Evolutionary conservation across 2,329 filamentous ascomycete genomes (phyloP).

Genomic region (Fusarium sp.): DNA sequence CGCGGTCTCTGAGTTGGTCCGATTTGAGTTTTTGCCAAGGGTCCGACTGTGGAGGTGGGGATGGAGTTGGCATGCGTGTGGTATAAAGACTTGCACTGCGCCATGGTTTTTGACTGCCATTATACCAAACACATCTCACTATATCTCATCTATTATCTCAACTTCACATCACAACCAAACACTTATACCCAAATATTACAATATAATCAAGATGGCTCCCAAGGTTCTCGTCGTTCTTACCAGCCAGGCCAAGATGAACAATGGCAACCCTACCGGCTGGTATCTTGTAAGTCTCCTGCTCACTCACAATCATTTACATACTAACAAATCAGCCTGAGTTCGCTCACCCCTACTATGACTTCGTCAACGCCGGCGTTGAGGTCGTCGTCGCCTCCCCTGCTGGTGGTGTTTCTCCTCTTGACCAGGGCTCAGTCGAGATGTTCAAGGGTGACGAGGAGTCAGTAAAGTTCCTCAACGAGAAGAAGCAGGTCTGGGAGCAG

Average conservation of each 20-base stretch:
- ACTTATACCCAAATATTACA: background rate
- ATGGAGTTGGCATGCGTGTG: background rate
- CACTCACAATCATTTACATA: background rate
- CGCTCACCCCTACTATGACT: conserved; percentile 72
- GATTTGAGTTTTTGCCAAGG: conserved; percentile 13
- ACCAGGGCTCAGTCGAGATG: conserved; percentile 67
- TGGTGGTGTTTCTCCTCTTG: conserved; percentile 72
- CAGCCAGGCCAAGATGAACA: conserved; percentile 66
- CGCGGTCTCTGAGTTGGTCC: conserved; percentile 28
- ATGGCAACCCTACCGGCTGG: conserved; percentile 74
- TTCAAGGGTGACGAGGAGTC: conserved; percentile 67
- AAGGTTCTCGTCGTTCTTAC: conserved; percentile 80
- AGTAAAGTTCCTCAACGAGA: conserved; percentile 66
- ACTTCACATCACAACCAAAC: background rate
- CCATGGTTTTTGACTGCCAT: background rate
- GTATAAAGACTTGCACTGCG: conserved; percentile 30
- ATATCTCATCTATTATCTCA: background rate
- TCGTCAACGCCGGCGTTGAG: conserved; percentile 59
- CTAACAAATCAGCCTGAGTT: conserved; percentile 65
- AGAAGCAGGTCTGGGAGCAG: conserved; percentile 72
- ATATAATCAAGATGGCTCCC: conserved; percentile 58
- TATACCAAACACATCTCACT: background rate
- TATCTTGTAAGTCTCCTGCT: conserved; percentile 66
- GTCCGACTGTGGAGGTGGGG: conserved; percentile 20
- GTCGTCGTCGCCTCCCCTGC: conserved; percentile 71